Base-by-base conservation (phyloP, 176 grass and related monocot genomes). In the Typha latifolia region DNA sequence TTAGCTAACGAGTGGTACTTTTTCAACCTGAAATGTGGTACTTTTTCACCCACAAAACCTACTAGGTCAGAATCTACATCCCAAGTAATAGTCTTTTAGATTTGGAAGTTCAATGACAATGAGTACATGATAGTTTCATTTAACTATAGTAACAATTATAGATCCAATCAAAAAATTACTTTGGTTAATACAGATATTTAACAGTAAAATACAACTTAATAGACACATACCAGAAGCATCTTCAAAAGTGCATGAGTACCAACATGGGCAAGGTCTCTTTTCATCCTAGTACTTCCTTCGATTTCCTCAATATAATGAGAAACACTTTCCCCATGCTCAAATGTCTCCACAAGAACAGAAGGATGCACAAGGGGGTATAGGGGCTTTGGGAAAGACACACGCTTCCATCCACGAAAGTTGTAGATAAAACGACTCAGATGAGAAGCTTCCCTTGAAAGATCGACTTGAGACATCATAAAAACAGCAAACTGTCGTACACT, bases 391-490 rank as follows among this genome's bases (percentile, higher is more conserved):
- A 97, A 97, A 72, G 93, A 97, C 62, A 97, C 85, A 57, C 80
- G 75, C 51, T 74, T 97, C 93, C 93, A 97, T 68, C 62, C 86
- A 49, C 85, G 80, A 74, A 97, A 97, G 76, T 97, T 97, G 83
- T 97, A 91, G 57, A 82, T 80, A 79, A 97, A 97, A 61, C 93
- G 88, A 73, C 62, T 84, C 72, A 97, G 80, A 82, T 97, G 89
- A 78, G 83, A 81, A 80, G 93, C 88, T 85, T 97, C 93, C 50
- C 88, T 77, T 31, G 93, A 91, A 71, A 97, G 89, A 73, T 97
- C 93, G 52, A 97, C 88, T 76, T 97, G 93, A 77, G 88, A 91
- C 85, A 97, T 82, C 93, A 97, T 97, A 73, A 89, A 97, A 74
- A 88, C 77, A 19, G 91, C 84, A 74, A 96, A 96, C 15, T 96